phyloP scores from a whole-genome alignment of 1,284 basidiomycete genomes.

The Ganoderma sinense region DNA sequence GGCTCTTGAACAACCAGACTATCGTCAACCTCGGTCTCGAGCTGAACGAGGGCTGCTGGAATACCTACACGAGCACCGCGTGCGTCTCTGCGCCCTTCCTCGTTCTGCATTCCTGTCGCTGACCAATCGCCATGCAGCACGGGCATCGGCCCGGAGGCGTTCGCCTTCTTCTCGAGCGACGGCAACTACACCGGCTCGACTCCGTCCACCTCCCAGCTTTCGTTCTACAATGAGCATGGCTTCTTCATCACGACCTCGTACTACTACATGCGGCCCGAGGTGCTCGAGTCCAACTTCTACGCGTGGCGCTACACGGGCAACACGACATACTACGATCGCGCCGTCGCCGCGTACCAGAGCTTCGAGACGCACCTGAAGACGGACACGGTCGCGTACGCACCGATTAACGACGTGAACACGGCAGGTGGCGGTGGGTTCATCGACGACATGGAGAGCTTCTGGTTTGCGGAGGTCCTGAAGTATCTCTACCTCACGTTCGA shows the following conservation, averaged over 20 bases:
- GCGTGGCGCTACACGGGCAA: conserved; percentile 77
- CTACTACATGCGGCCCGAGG: conserved; percentile 70
- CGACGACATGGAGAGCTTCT: conserved; percentile 77
- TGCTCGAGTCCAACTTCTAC: conserved; percentile 82
- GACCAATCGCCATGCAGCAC: conserved; percentile 50
- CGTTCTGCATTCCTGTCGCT: background rate
- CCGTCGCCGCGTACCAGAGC: conserved; percentile 44
- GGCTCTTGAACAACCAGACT: conserved; percentile 69
- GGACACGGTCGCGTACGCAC: conserved; percentile 47
- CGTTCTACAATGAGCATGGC: conserved; percentile 68
- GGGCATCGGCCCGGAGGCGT: conserved; percentile 75
- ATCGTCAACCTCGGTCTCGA: conserved; percentile 68
- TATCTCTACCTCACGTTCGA: conserved; percentile 81
- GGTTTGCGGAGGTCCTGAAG: conserved; percentile 81
- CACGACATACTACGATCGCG: conserved; percentile 48
- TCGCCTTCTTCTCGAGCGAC: conserved; percentile 64
- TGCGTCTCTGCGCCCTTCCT: conserved; percentile 43
- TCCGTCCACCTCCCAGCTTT: conserved; percentile 44
- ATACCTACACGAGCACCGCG: conserved; percentile 76
- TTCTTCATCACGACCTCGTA: conserved; percentile 62
- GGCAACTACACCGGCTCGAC: conserved; percentile 60
- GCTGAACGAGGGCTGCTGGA: conserved; percentile 76
- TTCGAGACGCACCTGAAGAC: conserved; percentile 52
- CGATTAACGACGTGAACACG: conserved; percentile 57
- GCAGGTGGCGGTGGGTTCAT: conserved; percentile 47